Evolutionary conservation across 2,329 filamentous ascomycete species (phyloP).

Genomic region (Ophiostoma triangulosporum): DNA sequence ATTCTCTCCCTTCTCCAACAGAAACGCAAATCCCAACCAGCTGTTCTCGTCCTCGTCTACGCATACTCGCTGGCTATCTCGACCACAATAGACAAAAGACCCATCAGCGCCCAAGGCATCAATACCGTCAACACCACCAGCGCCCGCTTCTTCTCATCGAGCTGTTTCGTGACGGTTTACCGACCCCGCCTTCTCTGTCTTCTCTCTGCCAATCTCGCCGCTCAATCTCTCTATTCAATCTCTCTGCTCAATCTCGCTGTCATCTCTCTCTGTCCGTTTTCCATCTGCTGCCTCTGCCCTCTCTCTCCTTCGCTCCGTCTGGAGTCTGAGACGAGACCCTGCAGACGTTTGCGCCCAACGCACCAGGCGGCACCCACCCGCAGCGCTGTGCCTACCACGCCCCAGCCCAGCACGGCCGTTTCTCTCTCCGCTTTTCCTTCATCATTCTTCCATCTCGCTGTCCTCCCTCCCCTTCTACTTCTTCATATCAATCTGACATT

Average conservation of each 20-base stretch:
- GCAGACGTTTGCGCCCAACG: constrained; percentile 7
- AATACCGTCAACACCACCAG: neutral
- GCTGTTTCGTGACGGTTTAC: neutral
- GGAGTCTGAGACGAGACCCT: constrained; percentile 2
- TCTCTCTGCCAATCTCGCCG: too few species aligned
- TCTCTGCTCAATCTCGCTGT: neutral
- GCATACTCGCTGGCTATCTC: neutral
- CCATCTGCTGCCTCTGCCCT: neutral
- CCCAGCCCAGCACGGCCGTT: constrained; percentile 3
- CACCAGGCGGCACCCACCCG: neutral
- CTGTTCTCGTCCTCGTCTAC: neutral
- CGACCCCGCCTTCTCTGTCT: too few species aligned
- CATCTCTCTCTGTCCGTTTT: neutral
- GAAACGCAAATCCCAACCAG: neutral
- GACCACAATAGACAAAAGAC: neutral
- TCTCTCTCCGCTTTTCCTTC: neutral
- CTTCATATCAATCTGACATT: neutral
- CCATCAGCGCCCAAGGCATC: constrained; percentile 7
- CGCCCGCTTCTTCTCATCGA: neutral
- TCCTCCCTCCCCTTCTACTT: neutral
- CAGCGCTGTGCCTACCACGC: neutral
- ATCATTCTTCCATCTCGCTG: neutral
- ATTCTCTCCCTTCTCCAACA: neutral
- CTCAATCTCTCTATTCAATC: too few species aligned
- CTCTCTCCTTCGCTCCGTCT: neutral